A percentile compares a stretch with the other conserved stretches of the same genome.
Evolutionary conservation across 352 stramenopile genomes (phyloP).

Genomic region (Phytophthora litchii): DNA sequence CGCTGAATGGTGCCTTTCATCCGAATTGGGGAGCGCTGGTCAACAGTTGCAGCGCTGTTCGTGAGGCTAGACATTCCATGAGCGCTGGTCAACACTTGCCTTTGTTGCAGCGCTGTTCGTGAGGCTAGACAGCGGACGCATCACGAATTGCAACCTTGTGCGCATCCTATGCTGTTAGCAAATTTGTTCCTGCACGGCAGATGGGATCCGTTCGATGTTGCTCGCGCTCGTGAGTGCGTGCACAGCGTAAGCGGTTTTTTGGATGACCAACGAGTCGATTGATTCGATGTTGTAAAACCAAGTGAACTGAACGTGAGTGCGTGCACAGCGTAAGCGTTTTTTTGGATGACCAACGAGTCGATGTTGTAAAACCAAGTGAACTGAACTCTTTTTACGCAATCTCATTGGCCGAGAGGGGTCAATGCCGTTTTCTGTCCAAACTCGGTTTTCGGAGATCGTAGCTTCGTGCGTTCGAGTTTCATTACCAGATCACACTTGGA

Average conservation of each 20-base stretch:
- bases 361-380: neutral
- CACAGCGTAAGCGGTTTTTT: neutral
- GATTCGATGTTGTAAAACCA: too few relatives aligned
- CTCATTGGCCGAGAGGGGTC: constrained; percentile 2
- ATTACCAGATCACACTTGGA: too few relatives aligned
- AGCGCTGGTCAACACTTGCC: constrained; percentile 24
- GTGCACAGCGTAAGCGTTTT: neutral
- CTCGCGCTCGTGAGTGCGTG: neutral
- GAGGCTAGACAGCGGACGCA: constrained; percentile 3
- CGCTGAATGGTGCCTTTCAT: constrained; percentile 16
- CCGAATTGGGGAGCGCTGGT: constrained; percentile 16
- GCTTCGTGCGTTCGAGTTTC: neutral
- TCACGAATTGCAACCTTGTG: constrained; percentile 7
- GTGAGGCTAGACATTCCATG: neutral
- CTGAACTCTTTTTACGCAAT: constrained; percentile 15
- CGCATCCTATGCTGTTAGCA: constrained; percentile 18
- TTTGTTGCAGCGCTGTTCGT: constrained; percentile 6
- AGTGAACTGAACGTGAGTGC: constrained; percentile 17
- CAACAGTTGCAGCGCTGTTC: constrained; percentile 15
- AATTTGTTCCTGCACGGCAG: constrained; percentile 25
- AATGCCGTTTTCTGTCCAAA: constrained; percentile 12
- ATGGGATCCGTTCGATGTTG: constrained; percentile 14
- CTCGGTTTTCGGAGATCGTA: constrained; percentile 3
- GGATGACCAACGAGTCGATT: neutral
- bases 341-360: neutral